Evolutionary conservation across 768 basidiomycete species (phyloP).

Genomic region (Hortiboletus campestris): DNA sequence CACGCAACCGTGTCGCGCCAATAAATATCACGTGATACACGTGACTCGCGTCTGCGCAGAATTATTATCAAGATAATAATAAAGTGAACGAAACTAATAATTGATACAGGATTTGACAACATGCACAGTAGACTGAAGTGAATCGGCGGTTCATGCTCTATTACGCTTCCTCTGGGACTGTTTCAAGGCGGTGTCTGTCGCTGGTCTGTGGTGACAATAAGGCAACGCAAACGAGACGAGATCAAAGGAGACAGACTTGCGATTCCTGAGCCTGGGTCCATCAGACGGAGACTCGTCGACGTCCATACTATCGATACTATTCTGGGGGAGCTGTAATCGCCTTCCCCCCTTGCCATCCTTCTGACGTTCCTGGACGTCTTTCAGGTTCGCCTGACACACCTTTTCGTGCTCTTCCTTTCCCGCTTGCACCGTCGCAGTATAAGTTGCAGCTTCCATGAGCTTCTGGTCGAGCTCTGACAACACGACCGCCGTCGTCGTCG

Average conservation of each 20-base stretch:
- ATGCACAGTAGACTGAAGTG: neutral
- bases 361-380: slow-evolving; percentile 61
- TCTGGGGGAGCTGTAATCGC: slow-evolving; percentile 15
- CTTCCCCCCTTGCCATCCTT: slow-evolving; percentile 53
- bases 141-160: slow-evolving; percentile 38
- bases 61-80: too few species aligned
- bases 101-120: slow-evolving; percentile 13
- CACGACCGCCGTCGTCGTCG: slow-evolving; percentile 66
- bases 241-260: slow-evolving; percentile 48
- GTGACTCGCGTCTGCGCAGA: neutral
- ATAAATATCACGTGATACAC: slow-evolving; percentile 34
- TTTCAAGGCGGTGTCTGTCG: slow-evolving; percentile 40
- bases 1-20: slow-evolving; percentile 25
- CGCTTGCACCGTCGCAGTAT: slow-evolving; percentile 39
- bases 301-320: slow-evolving; percentile 52
- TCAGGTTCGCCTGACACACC: slow-evolving; percentile 49
- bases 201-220: slow-evolving; percentile 22
- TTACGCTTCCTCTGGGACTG: slow-evolving; percentile 60
- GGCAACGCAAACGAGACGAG: neutral
- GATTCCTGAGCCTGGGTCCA: slow-evolving; percentile 49
- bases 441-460: slow-evolving; percentile 52
- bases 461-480: slow-evolving; percentile 72
- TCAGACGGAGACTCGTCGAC: slow-evolving; percentile 57
- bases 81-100: neutral
- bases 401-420: slow-evolving; percentile 57